These are phyloP conservation scores for Globisporangium nunn DNA, from an alignment of 352 stramenopile genomes.

Conservation along the genomic window DNA sequence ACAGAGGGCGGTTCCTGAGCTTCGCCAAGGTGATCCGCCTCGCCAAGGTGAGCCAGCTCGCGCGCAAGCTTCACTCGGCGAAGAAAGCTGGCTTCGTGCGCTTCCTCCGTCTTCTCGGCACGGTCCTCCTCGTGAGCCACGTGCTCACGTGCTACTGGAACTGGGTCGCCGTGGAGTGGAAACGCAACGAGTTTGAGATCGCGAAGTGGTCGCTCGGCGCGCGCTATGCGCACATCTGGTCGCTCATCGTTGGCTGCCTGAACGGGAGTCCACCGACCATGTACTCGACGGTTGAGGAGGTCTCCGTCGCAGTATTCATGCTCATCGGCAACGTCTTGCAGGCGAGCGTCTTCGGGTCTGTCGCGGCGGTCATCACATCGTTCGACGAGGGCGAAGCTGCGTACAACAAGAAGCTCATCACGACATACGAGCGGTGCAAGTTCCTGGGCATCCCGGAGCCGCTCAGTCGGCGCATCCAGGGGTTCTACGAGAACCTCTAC, in stretches of 20 bases:
- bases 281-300: constrained; percentile 37
- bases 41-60: constrained; percentile 61
- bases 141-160: constrained; percentile 58
- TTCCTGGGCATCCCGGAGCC: constrained; percentile 55
- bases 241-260: constrained; percentile 46
- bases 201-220: constrained; percentile 16
- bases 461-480: constrained; percentile 43
- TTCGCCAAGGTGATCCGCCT: constrained; percentile 61
- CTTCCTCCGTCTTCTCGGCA: constrained; percentile 39
- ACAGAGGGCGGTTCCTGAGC: constrained; percentile 42
- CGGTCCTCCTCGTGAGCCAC: constrained; percentile 51
- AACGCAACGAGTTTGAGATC: constrained; percentile 22
- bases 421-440: constrained; percentile 51
- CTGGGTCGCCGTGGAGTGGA: constrained; percentile 44
- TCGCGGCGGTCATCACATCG: constrained; percentile 55
- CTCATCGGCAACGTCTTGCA: constrained; percentile 61
- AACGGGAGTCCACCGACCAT: constrained; percentile 56
- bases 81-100: constrained; percentile 63
- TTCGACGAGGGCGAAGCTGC: constrained; percentile 59
- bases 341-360: constrained; percentile 60
- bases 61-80: constrained; percentile 40
- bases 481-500: constrained; percentile 67
- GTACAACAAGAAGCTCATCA: constrained; percentile 70
- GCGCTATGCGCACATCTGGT: constrained; percentile 46
- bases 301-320: constrained; percentile 67